Percentiles rank a stretch among this genome's conserved stretches.
These are phyloP conservation scores for Spergularia marina DNA, from an alignment of 148 eudicot species.

Conservation along the genomic window DNA sequence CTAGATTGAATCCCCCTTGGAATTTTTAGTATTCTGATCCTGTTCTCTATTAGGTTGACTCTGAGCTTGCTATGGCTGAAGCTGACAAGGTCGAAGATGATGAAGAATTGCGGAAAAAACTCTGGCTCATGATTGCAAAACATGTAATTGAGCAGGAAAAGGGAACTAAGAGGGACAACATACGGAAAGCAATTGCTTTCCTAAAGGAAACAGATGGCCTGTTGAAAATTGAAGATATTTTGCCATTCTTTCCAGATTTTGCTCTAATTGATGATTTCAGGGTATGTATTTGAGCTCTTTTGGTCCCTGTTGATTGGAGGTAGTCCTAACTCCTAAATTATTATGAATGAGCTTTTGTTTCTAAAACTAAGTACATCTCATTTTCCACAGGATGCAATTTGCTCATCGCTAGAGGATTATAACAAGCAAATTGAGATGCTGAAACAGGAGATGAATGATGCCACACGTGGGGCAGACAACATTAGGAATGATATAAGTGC, in stretches of 20 bases:
- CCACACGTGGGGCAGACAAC: constrained; percentile 94
- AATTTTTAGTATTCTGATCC: constrained; percentile 13
- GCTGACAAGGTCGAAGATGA: constrained; percentile 99
- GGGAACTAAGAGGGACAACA: constrained; percentile 98
- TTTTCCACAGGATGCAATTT: constrained; percentile 82
- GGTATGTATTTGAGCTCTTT: constrained; percentile 37
- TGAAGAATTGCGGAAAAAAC: constrained; percentile 90
- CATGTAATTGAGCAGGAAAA: constrained; percentile 89
- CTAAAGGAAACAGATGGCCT: constrained; percentile 97
- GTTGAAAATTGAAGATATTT: constrained; percentile 92
- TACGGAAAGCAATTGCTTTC: constrained; percentile 95
- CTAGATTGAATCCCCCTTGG: not conserved
- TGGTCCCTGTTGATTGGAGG: not conserved
- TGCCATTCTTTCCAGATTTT: constrained; percentile 97
- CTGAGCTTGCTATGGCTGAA: constrained; percentile 99
- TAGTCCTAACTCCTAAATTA: not conserved
- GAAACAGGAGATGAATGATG: constrained; percentile 97
- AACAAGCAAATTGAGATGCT: constrained; percentile 91
- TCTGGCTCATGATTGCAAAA: constrained; percentile 98
- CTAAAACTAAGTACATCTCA: constrained; percentile 13
- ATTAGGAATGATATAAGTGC: constrained; percentile 96
- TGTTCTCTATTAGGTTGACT: constrained; percentile 62
- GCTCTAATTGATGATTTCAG: constrained; percentile 95
- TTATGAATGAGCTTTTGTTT: not conserved
- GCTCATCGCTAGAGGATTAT: constrained; percentile 94